Evolutionary conservation across 2,329 filamentous ascomycete species (phyloP).

Genomic region (Geosmithia putterillii): DNA sequence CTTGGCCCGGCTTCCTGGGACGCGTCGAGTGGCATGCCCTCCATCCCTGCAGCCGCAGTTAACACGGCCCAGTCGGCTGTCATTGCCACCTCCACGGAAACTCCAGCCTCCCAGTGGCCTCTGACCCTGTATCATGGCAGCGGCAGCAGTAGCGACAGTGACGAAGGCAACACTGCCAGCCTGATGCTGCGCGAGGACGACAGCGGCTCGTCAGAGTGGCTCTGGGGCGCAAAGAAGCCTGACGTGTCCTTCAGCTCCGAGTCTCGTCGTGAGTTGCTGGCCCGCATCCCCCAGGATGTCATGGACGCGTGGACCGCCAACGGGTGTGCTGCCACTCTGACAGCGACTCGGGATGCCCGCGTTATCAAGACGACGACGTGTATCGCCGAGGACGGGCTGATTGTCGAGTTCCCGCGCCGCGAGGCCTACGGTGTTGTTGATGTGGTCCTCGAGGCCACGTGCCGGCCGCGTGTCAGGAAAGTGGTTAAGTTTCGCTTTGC

Average conservation of each 20-base stretch:
- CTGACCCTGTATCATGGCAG: background rate
- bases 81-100: background rate
- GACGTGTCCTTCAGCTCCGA: conserved; percentile 15
- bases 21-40: background rate
- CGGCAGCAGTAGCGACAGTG: background rate
- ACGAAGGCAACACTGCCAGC: background rate
- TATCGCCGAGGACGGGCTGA: conserved; percentile 34
- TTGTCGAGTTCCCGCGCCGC: conserved; percentile 36
- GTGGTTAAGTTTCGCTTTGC: conserved; percentile 50
- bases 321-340: conserved; percentile 38
- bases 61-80: background rate
- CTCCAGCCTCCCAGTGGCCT: background rate
- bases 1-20: background rate
- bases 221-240: conserved; percentile 18
- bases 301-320: conserved; percentile 39
- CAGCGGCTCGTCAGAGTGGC: conserved; percentile 16
- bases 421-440: conserved; percentile 47
- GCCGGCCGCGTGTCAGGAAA: conserved; percentile 48
- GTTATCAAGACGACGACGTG: conserved; percentile 35
- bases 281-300: conserved; percentile 36
- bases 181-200: background rate
- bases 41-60: background rate
- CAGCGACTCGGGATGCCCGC: conserved; percentile 33
- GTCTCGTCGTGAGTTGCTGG: conserved; percentile 37
- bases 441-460: conserved; percentile 44